Conservation (phyloP, 164 flowering plant species). For the Houttuynia cordata region DNA sequence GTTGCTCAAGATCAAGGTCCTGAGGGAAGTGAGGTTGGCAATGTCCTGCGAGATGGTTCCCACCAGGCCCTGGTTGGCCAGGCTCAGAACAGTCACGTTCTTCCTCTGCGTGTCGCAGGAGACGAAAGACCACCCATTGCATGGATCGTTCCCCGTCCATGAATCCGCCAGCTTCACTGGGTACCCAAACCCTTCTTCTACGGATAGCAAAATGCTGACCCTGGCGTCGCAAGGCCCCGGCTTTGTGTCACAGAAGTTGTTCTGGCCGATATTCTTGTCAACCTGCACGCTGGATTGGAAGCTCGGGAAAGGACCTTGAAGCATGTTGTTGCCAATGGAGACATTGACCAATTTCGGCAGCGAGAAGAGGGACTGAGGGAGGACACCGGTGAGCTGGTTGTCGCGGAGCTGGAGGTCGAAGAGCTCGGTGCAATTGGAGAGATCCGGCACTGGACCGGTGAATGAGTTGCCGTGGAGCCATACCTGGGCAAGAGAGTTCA, state of each 20-base stretch:
- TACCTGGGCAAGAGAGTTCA: constrained; percentile 28
- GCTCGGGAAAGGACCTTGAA: constrained; percentile 45
- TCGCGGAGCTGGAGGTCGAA: constrained; percentile 43
- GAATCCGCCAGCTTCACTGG: constrained; percentile 32
- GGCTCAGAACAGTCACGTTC: constrained; percentile 22
- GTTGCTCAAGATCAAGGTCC: constrained; percentile 30
- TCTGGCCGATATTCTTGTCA: constrained; percentile 12
- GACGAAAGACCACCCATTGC: constrained; percentile 33
- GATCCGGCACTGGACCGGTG: constrained; percentile 41
- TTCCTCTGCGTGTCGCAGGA: constrained; percentile 28
- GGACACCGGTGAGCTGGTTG: constrained; percentile 35
- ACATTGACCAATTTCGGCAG: constrained; percentile 27
- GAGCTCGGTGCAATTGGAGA: constrained; percentile 21
- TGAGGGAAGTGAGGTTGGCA: constrained; percentile 34
- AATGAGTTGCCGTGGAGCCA: constrained; percentile 42
- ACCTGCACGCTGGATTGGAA: constrained; percentile 13
- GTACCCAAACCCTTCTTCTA: constrained; percentile 38
- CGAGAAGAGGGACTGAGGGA: constrained; percentile 21
- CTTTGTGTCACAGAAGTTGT: constrained; percentile 28
- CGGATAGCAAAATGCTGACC: constrained; percentile 32
- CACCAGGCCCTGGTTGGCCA: constrained; percentile 21
- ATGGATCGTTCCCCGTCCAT: constrained; percentile 54
- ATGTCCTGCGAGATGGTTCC: constrained; percentile 47
- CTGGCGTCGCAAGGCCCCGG: constrained; percentile 51
- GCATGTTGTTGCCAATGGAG: constrained; percentile 36